Conservation (phyloP, 306 rosid genomes). For the Betula pendula region DNA sequence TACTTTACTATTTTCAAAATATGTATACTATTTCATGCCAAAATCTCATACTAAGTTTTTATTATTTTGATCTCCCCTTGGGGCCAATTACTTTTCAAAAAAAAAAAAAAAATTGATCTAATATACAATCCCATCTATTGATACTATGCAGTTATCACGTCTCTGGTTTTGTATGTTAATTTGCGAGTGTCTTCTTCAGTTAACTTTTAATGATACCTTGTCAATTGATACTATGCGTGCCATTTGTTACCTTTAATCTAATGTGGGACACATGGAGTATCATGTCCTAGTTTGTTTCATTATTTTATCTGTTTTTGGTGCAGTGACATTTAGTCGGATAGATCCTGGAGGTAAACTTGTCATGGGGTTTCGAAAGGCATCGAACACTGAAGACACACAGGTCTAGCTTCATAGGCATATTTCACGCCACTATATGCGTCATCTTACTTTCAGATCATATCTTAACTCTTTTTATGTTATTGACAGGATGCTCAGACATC, state of each 20-base stretch:
- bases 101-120: no score
- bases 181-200: neutral
- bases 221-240: neutral
- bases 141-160: neutral
- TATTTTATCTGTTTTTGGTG: constrained; percentile 30
- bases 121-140: neutral
- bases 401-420: constrained; percentile 41
- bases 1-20: no score
- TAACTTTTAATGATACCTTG: neutral
- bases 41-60: neutral
- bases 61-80: no score
- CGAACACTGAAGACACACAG: constrained; percentile 61
- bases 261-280: neutral
- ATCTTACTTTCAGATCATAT: constrained; percentile 14
- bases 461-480: constrained; percentile 18
- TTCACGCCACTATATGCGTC: constrained; percentile 20
- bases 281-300: constrained; percentile 11
- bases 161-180: neutral
- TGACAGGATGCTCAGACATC: constrained; percentile 66
- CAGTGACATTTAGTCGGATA: constrained; percentile 95
- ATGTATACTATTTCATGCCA: no score
- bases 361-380: constrained; percentile 86
- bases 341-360: constrained; percentile 93
- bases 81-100: no score
- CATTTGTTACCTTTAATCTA: neutral